Evolutionary conservation across 352 stramenopile genomes (phyloP), one percentile per base, ranked within the genome.

Genomic region (Phytophthora melonis): DNA sequence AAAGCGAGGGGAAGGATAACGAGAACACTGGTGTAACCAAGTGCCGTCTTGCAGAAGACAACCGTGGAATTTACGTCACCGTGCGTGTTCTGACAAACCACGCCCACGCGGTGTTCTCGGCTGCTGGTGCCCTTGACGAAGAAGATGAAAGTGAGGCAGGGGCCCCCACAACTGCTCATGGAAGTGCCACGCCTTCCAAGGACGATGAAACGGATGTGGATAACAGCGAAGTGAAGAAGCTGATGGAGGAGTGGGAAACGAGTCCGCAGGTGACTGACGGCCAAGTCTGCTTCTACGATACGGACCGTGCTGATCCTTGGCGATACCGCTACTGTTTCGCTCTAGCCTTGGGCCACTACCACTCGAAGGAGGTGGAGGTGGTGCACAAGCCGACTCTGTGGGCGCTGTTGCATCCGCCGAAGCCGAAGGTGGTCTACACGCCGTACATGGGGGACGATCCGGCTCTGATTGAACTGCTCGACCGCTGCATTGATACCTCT

Each of bases 211-310:
- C 19, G 23, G 27, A 2, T 39, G 27, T 66, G 39, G 54, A 70
- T 55, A 41, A 50, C 5, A 56, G 11, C 10, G 21, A 62, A 43
- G 55, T 49, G 19, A 11, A 67, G 18, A 78, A 72, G 52, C 30
- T 65, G 36, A 56, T 79, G 47, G 27, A 75, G 10, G 63, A 68
- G 19, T 70, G 63, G 68, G 25, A 70, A 43, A 75, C 57, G 10
- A 74, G 72, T n/a, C 77, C 85, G 7, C 87, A 92, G 30, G 76
- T 91, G 32, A 63, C 77, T 9, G 88, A 94, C 43, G 88, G 88
- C 18, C 63, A 83, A 58, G 66, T 93, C 32, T 94, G 88, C 66
- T 91, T 94, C 34, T 93, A 79, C 62, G 88, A 94, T 66, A 72
- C 73, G 3, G 80, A 91, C 23, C 74, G 86, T 36, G 62, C 67